These are phyloP conservation scores for Gleditsia sinensis DNA, from an alignment of 306 rosid species.

Conservation along the genomic window DNA sequence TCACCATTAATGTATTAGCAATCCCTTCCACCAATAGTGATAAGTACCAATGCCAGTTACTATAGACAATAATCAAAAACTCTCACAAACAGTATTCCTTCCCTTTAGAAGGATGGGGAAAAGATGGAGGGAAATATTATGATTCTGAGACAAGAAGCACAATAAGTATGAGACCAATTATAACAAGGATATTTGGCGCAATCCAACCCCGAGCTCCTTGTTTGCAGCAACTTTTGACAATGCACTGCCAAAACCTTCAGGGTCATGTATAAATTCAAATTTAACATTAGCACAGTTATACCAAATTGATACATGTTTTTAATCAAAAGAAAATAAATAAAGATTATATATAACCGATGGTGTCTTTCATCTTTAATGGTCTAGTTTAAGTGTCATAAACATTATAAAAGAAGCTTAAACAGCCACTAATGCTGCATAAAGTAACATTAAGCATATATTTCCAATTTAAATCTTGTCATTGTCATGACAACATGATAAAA, in stretches of 20 bases:
- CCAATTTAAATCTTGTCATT: background rate
- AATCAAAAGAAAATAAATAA: background rate
- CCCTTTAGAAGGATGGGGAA: constrained; percentile 1
- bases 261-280: constrained; percentile 35
- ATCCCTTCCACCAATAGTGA: constrained; percentile 20
- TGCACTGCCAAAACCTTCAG: constrained; percentile 90
- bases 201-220: constrained; percentile 69
- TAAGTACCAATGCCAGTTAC: constrained; percentile 14
- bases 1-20: background rate
- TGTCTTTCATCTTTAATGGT: constrained; percentile 11
- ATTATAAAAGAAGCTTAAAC: background rate
- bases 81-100: background rate
- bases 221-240: constrained; percentile 79
- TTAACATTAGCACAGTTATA: constrained; percentile 8
- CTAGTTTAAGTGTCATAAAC: background rate
- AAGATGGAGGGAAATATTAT: constrained; percentile 2
- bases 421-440: background rate
- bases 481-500: constrained; percentile 3
- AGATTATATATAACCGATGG: background rate
- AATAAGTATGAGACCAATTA: constrained; percentile 14
- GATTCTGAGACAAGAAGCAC: constrained; percentile 19
- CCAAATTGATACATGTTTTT: background rate
- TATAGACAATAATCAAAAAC: constrained; percentile 3
- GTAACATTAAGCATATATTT: background rate
- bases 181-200: constrained; percentile 94